Percentiles rank a stretch among this genome's conserved stretches.
These are phyloP conservation scores for Phoenix roebelenii DNA, from an alignment of 176 grass and related monocot genomes.

Conservation along the genomic window DNA sequence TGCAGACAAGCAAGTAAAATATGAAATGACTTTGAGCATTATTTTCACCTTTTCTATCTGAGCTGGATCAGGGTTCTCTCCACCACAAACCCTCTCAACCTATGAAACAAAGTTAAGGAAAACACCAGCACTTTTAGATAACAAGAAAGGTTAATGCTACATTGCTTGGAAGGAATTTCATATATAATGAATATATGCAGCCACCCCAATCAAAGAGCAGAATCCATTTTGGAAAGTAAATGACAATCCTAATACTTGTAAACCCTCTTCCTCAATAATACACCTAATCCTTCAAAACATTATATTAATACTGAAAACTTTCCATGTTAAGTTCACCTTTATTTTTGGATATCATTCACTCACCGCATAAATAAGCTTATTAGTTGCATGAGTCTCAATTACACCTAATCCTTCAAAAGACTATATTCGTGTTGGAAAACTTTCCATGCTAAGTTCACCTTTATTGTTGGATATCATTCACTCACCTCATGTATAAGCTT, in stretches of 20 bases:
- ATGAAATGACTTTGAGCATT: constrained; percentile 28
- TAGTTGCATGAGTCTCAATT: constrained; percentile 30
- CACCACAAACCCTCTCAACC: constrained; percentile 38
- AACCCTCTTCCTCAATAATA: no score
- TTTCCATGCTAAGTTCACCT: no score
- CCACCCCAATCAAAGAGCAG: no score
- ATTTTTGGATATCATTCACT: not conserved
- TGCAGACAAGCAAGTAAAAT: not conserved
- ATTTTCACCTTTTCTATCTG: constrained; percentile 45
- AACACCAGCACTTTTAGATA: not conserved
- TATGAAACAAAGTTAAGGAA: constrained; percentile 4
- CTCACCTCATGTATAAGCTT: constrained; percentile 39
- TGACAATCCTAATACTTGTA: no score
- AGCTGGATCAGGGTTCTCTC: constrained; percentile 38
- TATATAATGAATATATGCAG: no score
- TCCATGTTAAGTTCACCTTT: no score
- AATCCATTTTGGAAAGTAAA: no score
- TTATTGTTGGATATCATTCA: not conserved
- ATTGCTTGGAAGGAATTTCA: not conserved
- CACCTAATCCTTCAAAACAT: no score
- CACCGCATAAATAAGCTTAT: constrained; percentile 36
- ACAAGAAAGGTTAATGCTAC: not conserved
- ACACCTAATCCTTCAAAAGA: constrained; percentile 6
- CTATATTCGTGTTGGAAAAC: no score
- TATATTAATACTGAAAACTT: no score